These are phyloP conservation scores for Torrubiella hemipterigena DNA, from an alignment of 2,329 filamentous ascomycete genomes.

Conservation along the genomic window DNA sequence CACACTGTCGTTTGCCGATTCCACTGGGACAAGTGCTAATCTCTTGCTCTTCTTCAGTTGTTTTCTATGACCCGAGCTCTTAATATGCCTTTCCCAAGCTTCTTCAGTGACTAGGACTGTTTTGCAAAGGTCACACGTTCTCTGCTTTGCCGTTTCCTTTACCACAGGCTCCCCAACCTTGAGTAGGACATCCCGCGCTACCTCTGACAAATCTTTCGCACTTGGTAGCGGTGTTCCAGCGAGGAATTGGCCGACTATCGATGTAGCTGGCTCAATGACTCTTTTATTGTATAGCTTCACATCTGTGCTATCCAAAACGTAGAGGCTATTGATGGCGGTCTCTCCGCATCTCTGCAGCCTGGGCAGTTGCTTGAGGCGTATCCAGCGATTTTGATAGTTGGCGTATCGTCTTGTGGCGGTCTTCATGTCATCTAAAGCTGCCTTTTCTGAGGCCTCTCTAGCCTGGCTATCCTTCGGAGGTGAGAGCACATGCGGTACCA, in stretches of 20 bases:
- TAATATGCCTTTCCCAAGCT: constrained; percentile 27
- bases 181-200: constrained; percentile 44
- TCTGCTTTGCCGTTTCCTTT: constrained; percentile 41
- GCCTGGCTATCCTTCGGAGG: constrained; percentile 15
- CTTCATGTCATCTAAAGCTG: constrained; percentile 65
- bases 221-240: constrained; percentile 37
- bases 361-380: constrained; percentile 67
- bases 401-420: constrained; percentile 80
- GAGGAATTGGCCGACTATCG: constrained; percentile 54
- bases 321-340: constrained; percentile 47
- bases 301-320: constrained; percentile 71
- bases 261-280: constrained; percentile 54
- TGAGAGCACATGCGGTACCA: constrained; percentile 57
- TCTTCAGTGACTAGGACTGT: constrained; percentile 46
- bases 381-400: constrained; percentile 75
- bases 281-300: constrained; percentile 44
- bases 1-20: constrained; percentile 5
- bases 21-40: constrained; percentile 21
- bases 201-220: constrained; percentile 34
- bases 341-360: constrained; percentile 45
- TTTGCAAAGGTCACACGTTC: constrained; percentile 63
- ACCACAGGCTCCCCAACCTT: constrained; percentile 29
- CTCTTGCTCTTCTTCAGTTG: constrained; percentile 22
- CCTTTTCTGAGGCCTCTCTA: constrained; percentile 43
- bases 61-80: constrained; percentile 21